phyloP scores from a whole-genome alignment of 352 stramenopile genomes.

The Globisporangium okanoganense region DNA sequence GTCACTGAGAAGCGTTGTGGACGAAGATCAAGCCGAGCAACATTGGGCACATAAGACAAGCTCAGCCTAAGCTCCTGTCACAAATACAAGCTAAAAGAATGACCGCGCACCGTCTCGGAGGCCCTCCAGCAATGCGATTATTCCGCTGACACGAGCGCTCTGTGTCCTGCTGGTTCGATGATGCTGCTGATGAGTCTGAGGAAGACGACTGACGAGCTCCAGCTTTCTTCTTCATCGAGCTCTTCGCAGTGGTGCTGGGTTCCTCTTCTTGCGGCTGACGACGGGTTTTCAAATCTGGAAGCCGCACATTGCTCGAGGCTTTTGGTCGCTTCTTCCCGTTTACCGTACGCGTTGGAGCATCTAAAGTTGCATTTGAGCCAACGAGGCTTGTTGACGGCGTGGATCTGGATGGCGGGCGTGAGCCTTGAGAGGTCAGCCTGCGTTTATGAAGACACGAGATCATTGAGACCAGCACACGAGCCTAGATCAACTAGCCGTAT shows the following conservation, averaged over 20 bases:
- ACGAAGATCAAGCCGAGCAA: background rate
- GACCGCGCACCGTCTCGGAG: background rate
- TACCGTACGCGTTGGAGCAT: background rate
- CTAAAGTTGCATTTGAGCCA: background rate
- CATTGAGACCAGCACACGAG: background rate
- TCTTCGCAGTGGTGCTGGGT: background rate
- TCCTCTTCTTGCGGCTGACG: slow-evolving; percentile 6
- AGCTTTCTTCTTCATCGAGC: background rate
- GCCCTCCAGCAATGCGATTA: background rate
- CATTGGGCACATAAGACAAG: background rate
- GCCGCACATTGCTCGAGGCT: slow-evolving; percentile 19
- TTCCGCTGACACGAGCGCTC: background rate
- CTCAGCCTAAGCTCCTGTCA: background rate
- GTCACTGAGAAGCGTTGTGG: background rate
- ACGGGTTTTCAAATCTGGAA: slow-evolving; percentile 11
- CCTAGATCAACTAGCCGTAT: background rate
- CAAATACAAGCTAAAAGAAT: no score
- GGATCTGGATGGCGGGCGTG: background rate
- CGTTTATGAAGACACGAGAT: background rate
- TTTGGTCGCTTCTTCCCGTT: slow-evolving; percentile 12
- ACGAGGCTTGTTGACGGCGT: background rate
- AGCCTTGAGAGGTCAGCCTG: slow-evolving; percentile 12
- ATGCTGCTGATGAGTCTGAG: background rate
- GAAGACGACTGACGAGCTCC: background rate
- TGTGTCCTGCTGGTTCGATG: slow-evolving; percentile 34